Evolutionary conservation across 78 protist species (phyloP).

Genomic region (Dictyostelium capitatum): DNA sequence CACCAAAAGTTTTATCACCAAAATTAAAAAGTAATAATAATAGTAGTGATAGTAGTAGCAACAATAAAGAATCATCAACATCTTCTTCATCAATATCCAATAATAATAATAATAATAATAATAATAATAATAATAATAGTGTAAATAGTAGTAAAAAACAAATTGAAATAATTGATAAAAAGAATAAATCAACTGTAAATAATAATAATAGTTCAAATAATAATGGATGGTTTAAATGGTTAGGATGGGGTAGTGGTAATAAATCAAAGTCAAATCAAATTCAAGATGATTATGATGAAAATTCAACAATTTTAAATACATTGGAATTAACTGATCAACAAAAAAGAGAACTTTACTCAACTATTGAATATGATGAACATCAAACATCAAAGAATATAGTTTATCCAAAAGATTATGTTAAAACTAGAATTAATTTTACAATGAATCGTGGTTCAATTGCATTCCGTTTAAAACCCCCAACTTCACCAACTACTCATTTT

Average conservation of each 20-base stretch:
- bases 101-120: constrained; percentile 1
- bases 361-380: constrained; percentile 77
- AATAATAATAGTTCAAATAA: background rate
- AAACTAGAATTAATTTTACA: constrained; percentile 55
- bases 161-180: background rate
- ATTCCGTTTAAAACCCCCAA: background rate
- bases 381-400: constrained; percentile 46
- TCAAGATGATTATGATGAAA: background rate
- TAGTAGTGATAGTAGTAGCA: background rate
- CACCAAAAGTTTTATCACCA: constrained; percentile 12
- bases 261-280: background rate
- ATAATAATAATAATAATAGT: background rate
- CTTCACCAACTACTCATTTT: background rate
- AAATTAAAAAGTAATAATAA: background rate
- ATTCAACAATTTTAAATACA: background rate
- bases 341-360: constrained; percentile 43
- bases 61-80: background rate
- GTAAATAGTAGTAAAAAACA: too few species aligned
- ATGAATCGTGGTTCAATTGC: constrained; percentile 65
- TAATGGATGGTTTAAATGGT: constrained; percentile 73
- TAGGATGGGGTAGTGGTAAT: constrained; percentile 44
- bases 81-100: constrained; percentile 2
- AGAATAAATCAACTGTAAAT: background rate
- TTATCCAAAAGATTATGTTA: constrained; percentile 79
- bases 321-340: constrained; percentile 59